Percentiles rank a stretch among this genome's conserved stretches.
These are phyloP conservation scores for Penicillium fimorum DNA, from an alignment of 495 filamentous ascomycete species.

Conservation along the genomic window DNA sequence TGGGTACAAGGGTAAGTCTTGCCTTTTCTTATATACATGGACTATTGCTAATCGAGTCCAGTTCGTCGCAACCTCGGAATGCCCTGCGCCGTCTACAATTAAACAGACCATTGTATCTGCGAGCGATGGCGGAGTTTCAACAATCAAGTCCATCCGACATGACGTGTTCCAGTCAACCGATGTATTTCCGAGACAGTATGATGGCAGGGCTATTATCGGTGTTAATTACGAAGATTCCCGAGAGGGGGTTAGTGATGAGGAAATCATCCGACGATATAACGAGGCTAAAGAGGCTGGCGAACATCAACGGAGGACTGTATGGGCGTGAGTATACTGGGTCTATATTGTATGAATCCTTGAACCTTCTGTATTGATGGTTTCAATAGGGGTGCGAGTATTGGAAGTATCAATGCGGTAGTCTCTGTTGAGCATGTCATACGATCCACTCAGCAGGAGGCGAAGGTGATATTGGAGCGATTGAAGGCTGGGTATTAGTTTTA, in stretches of 20 bases:
- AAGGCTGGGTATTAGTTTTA: background rate
- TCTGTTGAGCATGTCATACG: constrained; percentile 20
- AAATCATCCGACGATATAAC: constrained; percentile 24
- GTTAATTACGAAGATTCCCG: constrained; percentile 20
- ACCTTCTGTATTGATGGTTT: background rate
- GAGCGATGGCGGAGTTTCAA: constrained; percentile 24
- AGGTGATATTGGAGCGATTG: constrained; percentile 6
- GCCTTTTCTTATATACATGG: background rate
- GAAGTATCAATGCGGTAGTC: constrained; percentile 19
- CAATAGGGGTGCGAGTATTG: constrained; percentile 24
- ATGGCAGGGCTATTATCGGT: constrained; percentile 27
- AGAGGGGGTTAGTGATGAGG: constrained; percentile 19
- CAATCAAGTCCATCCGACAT: constrained; percentile 23
- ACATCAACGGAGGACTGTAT: constrained; percentile 22
- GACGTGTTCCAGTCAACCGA: constrained; percentile 28
- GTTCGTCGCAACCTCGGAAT: constrained; percentile 28
- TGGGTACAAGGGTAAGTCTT: constrained; percentile 57
- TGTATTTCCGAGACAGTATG: constrained; percentile 29
- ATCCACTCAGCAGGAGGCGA: constrained; percentile 15
- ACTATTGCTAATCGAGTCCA: constrained; percentile 9
- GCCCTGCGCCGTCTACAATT: constrained; percentile 19
- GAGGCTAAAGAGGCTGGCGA: constrained; percentile 22
- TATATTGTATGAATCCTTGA: background rate
- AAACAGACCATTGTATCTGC: constrained; percentile 24
- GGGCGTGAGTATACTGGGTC: constrained; percentile 22